phyloP scores from a whole-genome alignment of 192 early-diverging fungal genomes.

The Umbelopsis ramanniana region DNA sequence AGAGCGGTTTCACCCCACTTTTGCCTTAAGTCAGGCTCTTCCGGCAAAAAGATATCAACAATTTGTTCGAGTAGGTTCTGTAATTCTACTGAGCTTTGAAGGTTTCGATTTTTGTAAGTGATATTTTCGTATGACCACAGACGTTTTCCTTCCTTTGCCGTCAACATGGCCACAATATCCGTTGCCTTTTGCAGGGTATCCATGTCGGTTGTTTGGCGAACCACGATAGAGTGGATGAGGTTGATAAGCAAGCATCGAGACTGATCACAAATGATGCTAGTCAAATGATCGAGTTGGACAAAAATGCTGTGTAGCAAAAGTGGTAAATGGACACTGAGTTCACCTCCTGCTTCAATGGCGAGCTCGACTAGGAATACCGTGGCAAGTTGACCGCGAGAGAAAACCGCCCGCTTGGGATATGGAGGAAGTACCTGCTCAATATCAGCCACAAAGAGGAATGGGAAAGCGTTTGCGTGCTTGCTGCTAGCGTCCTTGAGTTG shows the following conservation, averaged over 20 bases:
- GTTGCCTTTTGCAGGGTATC: constrained; percentile 50
- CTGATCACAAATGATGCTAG: constrained; percentile 79
- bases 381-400: constrained; percentile 77
- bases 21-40: constrained; percentile 57
- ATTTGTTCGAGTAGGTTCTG: constrained; percentile 54
- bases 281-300: constrained; percentile 83
- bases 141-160: constrained; percentile 72
- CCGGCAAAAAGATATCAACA: constrained; percentile 51
- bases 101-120: constrained; percentile 51
- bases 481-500: constrained; percentile 43
- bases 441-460: constrained; percentile 66
- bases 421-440: constrained; percentile 68
- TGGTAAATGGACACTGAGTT: constrained; percentile 68
- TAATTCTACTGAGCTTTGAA: constrained; percentile 51
- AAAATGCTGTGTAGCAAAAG: constrained; percentile 75
- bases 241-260: constrained; percentile 73
- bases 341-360: constrained; percentile 71
- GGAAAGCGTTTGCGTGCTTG: constrained; percentile 36
- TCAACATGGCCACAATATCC: constrained; percentile 51
- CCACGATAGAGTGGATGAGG: constrained; percentile 74
- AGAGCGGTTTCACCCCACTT: constrained; percentile 83
- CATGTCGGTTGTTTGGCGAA: constrained; percentile 61
- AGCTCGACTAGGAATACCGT: constrained; percentile 82
- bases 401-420: constrained; percentile 67
- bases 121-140: constrained; percentile 86